phyloP scores from a whole-genome alignment of 352 stramenopile species.

The Globisporangium nodosum region DNA sequence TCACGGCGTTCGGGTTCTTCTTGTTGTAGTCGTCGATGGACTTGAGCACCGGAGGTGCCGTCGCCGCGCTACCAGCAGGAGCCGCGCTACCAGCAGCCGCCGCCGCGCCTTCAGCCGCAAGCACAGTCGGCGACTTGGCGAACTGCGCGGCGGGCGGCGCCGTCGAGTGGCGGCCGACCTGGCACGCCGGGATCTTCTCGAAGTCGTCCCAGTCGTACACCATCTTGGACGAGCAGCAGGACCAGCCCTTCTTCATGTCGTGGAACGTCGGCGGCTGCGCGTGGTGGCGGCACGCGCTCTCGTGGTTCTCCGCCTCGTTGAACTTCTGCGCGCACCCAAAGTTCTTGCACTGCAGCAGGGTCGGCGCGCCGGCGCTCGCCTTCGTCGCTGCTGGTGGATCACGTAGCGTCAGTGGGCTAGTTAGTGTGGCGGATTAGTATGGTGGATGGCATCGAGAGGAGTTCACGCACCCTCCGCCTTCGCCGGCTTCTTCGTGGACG shows the following conservation, averaged over 20 bases:
- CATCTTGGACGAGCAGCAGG: constrained; percentile 86
- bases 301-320: constrained; percentile 66
- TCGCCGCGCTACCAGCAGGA: neutral
- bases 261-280: constrained; percentile 81
- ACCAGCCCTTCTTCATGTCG: constrained; percentile 90
- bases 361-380: constrained; percentile 14
- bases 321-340: constrained; percentile 85
- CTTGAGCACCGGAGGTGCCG: constrained; percentile 59
- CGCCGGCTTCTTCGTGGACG: constrained; percentile 50
- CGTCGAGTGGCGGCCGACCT: constrained; percentile 65
- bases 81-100: constrained; percentile 13
- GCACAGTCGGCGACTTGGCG: constrained; percentile 76
- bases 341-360: constrained; percentile 80
- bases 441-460: too few species aligned
- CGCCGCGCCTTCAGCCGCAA: constrained; percentile 44
- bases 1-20: constrained; percentile 87
- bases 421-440: too few species aligned
- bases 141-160: constrained; percentile 66
- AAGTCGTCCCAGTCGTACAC: constrained; percentile 96
- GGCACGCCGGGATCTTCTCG: constrained; percentile 79
- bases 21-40: constrained; percentile 92
- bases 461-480: constrained; percentile 26
- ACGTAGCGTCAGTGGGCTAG: neutral
- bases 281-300: constrained; percentile 74
- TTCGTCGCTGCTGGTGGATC: constrained; percentile 3